A percentile compares a stretch with the other conserved stretches of the same genome.
These are phyloP conservation scores for Daldinia bambusicola DNA, from an alignment of 495 filamentous ascomycete species.

Conservation along the genomic window DNA sequence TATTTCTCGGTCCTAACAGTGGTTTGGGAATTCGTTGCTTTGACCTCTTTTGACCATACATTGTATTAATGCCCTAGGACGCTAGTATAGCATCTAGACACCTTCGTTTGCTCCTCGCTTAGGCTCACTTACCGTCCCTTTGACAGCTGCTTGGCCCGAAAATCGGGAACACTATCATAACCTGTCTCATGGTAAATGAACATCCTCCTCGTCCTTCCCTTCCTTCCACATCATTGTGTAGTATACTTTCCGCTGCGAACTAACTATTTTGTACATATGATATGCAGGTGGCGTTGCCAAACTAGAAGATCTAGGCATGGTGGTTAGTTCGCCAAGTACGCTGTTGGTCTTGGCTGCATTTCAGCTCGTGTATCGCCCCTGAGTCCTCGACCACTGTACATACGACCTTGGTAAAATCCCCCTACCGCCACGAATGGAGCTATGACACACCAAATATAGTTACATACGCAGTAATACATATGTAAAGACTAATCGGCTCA, in stretches of 20 bases:
- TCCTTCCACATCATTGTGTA: neutral
- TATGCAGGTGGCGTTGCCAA: neutral
- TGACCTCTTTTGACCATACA: neutral
- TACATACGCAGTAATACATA: too few relatives aligned
- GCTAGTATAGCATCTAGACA: too few relatives aligned
- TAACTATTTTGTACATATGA: neutral
- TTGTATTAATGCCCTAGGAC: too few relatives aligned
- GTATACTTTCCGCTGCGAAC: neutral
- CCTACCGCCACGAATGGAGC: neutral
- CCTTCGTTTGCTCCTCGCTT: too few relatives aligned
- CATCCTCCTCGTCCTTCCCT: neutral
- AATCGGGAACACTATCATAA: neutral
- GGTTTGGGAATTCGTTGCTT: neutral
- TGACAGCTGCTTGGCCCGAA: neutral
- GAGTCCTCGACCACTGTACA: slow-evolving; percentile 9
- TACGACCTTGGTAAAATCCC: neutral
- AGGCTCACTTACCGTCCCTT: too few relatives aligned
- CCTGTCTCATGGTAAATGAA: neutral
- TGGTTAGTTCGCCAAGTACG: slow-evolving; percentile 1
- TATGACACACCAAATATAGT: too few relatives aligned
- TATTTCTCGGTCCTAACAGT: neutral
- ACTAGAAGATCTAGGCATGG: neutral
- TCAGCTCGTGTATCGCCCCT: slow-evolving; percentile 27
- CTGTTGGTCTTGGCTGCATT: slow-evolving; percentile 33
- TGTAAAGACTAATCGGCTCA: too few relatives aligned